phyloP scores from a whole-genome alignment of 2,329 filamentous ascomycete genomes.

The Epichloe festucae region DNA sequence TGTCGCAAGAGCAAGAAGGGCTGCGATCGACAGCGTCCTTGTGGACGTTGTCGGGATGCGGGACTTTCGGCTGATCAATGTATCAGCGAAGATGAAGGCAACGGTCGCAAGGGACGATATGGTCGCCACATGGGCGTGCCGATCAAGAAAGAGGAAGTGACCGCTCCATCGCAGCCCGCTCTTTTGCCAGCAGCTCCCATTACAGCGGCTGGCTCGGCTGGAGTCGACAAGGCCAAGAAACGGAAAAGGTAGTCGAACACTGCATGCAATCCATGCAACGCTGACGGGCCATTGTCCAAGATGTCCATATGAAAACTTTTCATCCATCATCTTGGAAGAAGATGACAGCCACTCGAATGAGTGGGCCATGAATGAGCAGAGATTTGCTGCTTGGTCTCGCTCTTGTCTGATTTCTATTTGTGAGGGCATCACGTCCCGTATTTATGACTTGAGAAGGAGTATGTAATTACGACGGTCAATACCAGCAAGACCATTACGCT shows the following conservation, averaged over 20 bases:
- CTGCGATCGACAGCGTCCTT: slow-evolving; percentile 91
- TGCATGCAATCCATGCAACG: background rate
- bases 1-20: slow-evolving; percentile 99
- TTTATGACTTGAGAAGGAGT: slow-evolving; percentile 12
- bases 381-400: background rate
- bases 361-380: background rate
- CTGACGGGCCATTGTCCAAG: background rate
- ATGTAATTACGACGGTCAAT: slow-evolving; percentile 26
- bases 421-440: background rate
- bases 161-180: slow-evolving; percentile 22
- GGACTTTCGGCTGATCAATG: slow-evolving; percentile 88
- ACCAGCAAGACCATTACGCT: slow-evolving; percentile 22
- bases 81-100: slow-evolving; percentile 94
- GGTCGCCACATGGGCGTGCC: slow-evolving; percentile 58
- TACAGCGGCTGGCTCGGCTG: slow-evolving; percentile 20
- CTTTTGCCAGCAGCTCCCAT: slow-evolving; percentile 33
- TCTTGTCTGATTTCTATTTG: background rate
- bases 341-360: background rate
- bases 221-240: slow-evolving; percentile 45
- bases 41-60: slow-evolving; percentile 88
- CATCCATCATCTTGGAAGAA: background rate
- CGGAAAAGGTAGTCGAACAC: slow-evolving; percentile 37
- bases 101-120: slow-evolving; percentile 91
- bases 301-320: background rate
- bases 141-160: slow-evolving; percentile 42